Evolutionary conservation across 495 filamentous ascomycete species (phyloP), one percentile per base, ranked within the genome.

Genomic region (Glonium stellatum): DNA sequence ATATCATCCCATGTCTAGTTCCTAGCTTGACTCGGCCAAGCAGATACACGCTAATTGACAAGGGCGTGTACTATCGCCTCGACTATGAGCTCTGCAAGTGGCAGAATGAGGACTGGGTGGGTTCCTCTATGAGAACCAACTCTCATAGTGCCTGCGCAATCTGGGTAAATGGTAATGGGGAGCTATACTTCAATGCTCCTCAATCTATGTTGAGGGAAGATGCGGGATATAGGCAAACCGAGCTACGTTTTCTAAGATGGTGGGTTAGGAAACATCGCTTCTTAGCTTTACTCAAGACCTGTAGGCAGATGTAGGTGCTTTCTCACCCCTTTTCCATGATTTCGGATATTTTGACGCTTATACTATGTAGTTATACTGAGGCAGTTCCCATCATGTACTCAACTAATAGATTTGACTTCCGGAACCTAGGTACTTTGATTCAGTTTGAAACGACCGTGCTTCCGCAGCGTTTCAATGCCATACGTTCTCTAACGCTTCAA

Each of bases 351-450:
- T n/a, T n/a, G n/a, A n/a, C n/a, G n/a, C n/a, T n/a, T n/a, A n/a
- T 46, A 36, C 25, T 46, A 18, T 18, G 42, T 35, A 62, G 60
- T 21, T 62, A 62, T 23, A 21, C 31, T 0, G 60, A 62, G 25
- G 51, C 60, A 4, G 12, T 51, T 0, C 60, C 41, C 13, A 9
- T 62, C 0, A 22, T 62, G 4, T 62, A 62, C 34, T 42, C 25
- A 2, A 41, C 23, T 10, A 62, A 62, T 36, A 57, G 54, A 13
- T 62, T 62, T 46, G 19, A 23, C 31, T 62, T 62, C 60, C 46
- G 22, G 0, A 47, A 46, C 31, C 31, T 35, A 0, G 23, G 44
- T 10, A 51, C 44, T 3, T 42, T 62, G 6, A 8, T 22, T 1
- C 25, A 36, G 8, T 57, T 62, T 15, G 6, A 13, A 22, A 37